These are phyloP conservation scores for Medicago ruthenica DNA, from an alignment of 306 rosid genomes.

Conservation along the genomic window DNA sequence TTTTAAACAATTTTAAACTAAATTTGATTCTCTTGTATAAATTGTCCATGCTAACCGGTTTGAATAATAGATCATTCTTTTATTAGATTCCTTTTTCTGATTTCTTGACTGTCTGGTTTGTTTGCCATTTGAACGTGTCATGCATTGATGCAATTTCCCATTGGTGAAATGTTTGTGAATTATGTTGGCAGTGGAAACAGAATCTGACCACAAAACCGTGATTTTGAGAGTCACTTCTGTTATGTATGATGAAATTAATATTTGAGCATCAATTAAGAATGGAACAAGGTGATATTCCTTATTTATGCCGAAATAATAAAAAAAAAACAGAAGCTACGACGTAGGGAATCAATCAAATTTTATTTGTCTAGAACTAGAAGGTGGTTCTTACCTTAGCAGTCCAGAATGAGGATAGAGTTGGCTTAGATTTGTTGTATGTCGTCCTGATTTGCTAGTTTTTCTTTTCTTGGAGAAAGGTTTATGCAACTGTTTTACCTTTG, in stretches of 20 bases:
- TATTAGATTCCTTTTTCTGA: constrained; percentile 20
- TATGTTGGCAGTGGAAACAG: constrained; percentile 48
- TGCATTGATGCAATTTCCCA: constrained; percentile 10
- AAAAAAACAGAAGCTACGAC: constrained; percentile 28
- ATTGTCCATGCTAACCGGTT: constrained; percentile 27
- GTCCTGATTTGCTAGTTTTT: constrained; percentile 33
- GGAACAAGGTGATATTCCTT: constrained; percentile 50
- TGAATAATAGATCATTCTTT: constrained; percentile 1
- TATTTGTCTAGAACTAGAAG: constrained; percentile 19
- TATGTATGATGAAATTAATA: constrained; percentile 41
- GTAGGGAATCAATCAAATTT: constrained; percentile 35
- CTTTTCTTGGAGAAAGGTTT: constrained; percentile 30
- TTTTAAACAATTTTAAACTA: constrained; percentile 4
- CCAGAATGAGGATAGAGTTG: constrained; percentile 25
- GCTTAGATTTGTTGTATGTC: constrained; percentile 19
- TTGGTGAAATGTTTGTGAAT: constrained; percentile 41
- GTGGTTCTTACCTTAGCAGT: constrained; percentile 27
- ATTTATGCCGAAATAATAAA: constrained; percentile 5
- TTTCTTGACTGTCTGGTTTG: constrained; percentile 31
- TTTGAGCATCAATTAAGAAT: constrained; percentile 45
- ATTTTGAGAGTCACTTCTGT: constrained; percentile 42
- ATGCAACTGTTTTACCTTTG: constrained; percentile 34
- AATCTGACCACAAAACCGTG: constrained; percentile 39
- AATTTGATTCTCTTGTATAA: constrained; percentile 26
- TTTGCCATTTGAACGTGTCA: constrained; percentile 40